Base-by-base conservation (phyloP, 495 filamentous ascomycete genomes). In the Aspergillus sparsus region DNA sequence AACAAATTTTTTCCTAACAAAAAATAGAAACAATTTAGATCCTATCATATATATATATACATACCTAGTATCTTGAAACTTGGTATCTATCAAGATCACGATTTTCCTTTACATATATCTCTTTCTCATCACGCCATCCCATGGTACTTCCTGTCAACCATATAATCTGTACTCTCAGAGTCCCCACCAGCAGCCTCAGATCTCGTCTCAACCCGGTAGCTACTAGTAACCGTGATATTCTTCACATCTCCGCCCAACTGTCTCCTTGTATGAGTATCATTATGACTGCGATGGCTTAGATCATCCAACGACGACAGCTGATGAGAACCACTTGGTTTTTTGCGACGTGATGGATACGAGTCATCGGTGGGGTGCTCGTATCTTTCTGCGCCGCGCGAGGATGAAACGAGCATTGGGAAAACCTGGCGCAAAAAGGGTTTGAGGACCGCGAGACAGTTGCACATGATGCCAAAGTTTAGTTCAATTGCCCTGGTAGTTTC, bases 371-470 rank as follows among this genome's bases (percentile, higher is more conserved):
- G 13, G 3, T 16, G 3, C 0, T 1, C 7, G 11, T 16, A 13
- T 18, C 42, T 8, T 36, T 36, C 42, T 46, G 42, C 15, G 6
- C 42, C 42, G 13, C 42, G 11, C 7, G 49, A 52, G 49, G 49
- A 11, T 4, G 49, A 33, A n/a, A 52, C 7, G 49, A 52, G 49
- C 49, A 52, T 52, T 5, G 49, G 49, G 34, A 52, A 52, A 12
- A 52, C 49, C 31, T n/a, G n/a, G 49, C 49, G 49, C 10, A 52
- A 7, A n/a, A 52, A 52, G 31, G 49, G 49, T n/a, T 52, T 52
- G 21, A 52, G 49, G 49, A 52, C 49, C 10, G 49, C 49, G 11
- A 52, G 49, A 33, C 49, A 52, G 49, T 52, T 52, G 49, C 49
- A 52, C 31, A 52, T 52, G 21, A 52, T 52, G 11, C 49, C 49